phyloP scores from a whole-genome alignment of 768 basidiomycete species.

The Hypholoma sublateritium region DNA sequence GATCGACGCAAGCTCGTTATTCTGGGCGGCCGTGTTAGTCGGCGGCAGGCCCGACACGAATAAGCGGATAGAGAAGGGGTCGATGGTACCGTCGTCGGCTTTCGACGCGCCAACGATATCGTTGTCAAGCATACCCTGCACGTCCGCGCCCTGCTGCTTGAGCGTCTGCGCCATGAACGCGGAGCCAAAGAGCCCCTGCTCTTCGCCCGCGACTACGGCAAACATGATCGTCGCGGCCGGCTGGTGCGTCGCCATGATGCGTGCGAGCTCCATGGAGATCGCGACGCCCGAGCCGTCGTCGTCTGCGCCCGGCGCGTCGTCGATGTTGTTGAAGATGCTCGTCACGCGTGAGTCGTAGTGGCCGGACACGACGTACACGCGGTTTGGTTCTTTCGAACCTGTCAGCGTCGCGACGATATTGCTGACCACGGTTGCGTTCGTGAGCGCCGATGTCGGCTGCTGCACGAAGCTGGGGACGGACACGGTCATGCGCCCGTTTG shows the following conservation, averaged over 20 bases:
- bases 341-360: slow-evolving; percentile 54
- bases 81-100: slow-evolving; percentile 44
- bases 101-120: slow-evolving; percentile 56
- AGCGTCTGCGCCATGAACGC: slow-evolving; percentile 45
- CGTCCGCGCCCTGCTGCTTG: slow-evolving; percentile 41
- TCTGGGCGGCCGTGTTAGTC: slow-evolving; percentile 37
- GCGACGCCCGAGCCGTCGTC: slow-evolving; percentile 58
- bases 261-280: slow-evolving; percentile 51
- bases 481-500: slow-evolving; percentile 43
- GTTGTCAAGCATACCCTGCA: slow-evolving; percentile 59
- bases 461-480: slow-evolving; percentile 47
- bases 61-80: slow-evolving; percentile 50
- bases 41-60: slow-evolving; percentile 51
- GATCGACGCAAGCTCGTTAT: slow-evolving; percentile 33
- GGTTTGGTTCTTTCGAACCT: slow-evolving; percentile 47
- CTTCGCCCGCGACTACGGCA: slow-evolving; percentile 50
- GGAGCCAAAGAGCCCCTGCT: slow-evolving; percentile 51
- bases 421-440: slow-evolving; percentile 44
- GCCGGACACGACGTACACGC: slow-evolving; percentile 53
- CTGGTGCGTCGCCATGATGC: slow-evolving; percentile 47
- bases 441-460: slow-evolving; percentile 32
- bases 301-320: slow-evolving; percentile 52
- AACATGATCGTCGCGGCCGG: slow-evolving; percentile 54
- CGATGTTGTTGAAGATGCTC: slow-evolving; percentile 34
- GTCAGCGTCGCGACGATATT: slow-evolving; percentile 51